Evolutionary conservation across 768 basidiomycete species (phyloP).

Genomic region (Boletus edulis): DNA sequence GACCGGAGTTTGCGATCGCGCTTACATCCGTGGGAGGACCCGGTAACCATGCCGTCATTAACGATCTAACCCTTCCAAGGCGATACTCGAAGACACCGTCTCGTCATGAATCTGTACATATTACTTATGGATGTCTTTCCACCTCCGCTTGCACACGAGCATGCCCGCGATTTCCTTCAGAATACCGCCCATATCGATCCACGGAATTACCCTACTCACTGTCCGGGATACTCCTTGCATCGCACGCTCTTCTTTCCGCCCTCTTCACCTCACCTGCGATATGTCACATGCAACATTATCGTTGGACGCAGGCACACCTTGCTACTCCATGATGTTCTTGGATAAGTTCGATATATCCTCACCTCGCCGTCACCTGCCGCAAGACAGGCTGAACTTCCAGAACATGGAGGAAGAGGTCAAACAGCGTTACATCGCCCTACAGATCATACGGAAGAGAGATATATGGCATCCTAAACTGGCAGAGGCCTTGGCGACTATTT

Average conservation of each 20-base stretch:
- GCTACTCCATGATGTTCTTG: slow-evolving; percentile 41
- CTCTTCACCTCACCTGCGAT: slow-evolving; percentile 35
- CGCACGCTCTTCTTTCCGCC: slow-evolving; percentile 33
- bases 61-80: slow-evolving; percentile 27
- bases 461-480: slow-evolving; percentile 37
- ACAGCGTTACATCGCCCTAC: slow-evolving; percentile 44
- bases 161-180: slow-evolving; percentile 35
- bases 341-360: slow-evolving; percentile 49
- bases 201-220: slow-evolving; percentile 35
- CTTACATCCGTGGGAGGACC: slow-evolving; percentile 27
- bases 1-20: slow-evolving; percentile 12
- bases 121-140: slow-evolving; percentile 15
- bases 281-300: slow-evolving; percentile 27
- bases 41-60: slow-evolving; percentile 27
- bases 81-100: slow-evolving; percentile 27
- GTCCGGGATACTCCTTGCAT: slow-evolving; percentile 28
- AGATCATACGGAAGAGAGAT: slow-evolving; percentile 39
- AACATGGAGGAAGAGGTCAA: slow-evolving; percentile 44
- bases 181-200: slow-evolving; percentile 34
- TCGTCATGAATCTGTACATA: slow-evolving; percentile 24
- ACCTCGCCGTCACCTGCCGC: slow-evolving; percentile 38
- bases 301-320: slow-evolving; percentile 25
- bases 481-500: slow-evolving; percentile 51
- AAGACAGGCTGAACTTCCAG: slow-evolving; percentile 21
- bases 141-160: slow-evolving; percentile 14